Conservation (phyloP, 805 yeast genomes). For the Suhomyces kilbournensis region DNA sequence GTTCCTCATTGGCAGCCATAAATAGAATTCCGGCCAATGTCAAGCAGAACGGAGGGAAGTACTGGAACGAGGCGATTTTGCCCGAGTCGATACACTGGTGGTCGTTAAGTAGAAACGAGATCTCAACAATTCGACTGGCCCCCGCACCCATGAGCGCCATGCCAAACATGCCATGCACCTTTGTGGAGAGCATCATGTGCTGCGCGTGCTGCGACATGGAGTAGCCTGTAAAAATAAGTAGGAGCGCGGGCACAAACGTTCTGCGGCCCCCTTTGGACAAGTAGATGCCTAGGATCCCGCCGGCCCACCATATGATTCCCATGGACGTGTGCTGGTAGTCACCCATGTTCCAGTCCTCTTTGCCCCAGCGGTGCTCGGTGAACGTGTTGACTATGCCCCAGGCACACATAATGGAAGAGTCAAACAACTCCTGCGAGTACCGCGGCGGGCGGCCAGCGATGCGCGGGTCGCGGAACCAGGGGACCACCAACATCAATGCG, state of each 20-base stretch:
- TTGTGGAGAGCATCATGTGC: conserved; percentile 70
- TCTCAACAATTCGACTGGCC: conserved; percentile 69
- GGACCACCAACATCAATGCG: conserved; percentile 62
- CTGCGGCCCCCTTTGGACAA: conserved; percentile 60
- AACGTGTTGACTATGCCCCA: conserved; percentile 96
- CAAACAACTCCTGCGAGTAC: conserved; percentile 78
- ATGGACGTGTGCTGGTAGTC: conserved; percentile 94
- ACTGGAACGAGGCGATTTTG: conserved; percentile 69
- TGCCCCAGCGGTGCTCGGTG: conserved; percentile 95
- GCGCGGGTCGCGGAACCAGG: conserved; percentile 59
- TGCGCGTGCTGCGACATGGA: conserved; percentile 92
- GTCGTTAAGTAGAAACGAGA: conserved; percentile 72
- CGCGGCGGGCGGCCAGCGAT: conserved; percentile 11
- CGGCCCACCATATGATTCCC: conserved; percentile 97
- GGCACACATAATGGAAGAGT: conserved; percentile 70
- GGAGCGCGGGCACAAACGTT: conserved; percentile 74
- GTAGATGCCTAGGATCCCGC: conserved; percentile 82
- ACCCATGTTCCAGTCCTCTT: conserved; percentile 84
- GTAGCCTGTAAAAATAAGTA: conserved; percentile 87
- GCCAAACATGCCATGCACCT: conserved; percentile 87
- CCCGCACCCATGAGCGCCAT: conserved; percentile 78
- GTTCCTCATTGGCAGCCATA: conserved; percentile 94
- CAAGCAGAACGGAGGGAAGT: conserved; percentile 78
- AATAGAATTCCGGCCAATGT: conserved; percentile 77
- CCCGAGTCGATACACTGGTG: conserved; percentile 39